Percentiles rank a stretch among this genome's conserved stretches.
These are phyloP conservation scores for Paraphaeosphaeria sporulosa DNA, from an alignment of 2,329 filamentous ascomycete species.

Conservation along the genomic window DNA sequence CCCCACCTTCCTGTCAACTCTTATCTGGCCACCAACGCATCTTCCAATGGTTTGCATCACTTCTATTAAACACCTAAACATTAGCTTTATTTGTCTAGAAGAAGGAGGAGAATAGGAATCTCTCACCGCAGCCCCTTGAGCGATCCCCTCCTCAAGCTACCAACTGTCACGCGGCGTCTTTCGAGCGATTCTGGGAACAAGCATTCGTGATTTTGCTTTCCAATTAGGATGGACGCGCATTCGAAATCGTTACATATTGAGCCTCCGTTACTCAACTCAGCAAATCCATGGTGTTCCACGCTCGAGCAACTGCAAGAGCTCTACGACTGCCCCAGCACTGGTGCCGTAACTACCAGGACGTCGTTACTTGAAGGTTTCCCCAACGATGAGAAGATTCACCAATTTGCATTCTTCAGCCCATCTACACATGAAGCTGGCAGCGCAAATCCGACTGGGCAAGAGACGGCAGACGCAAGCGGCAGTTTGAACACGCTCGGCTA, in stretches of 20 bases:
- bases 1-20: background rate
- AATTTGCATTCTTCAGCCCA: conserved; percentile 71
- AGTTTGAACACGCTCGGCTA: conserved; percentile 77
- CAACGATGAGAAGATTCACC: conserved; percentile 67
- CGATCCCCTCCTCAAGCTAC: background rate
- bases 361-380: conserved; percentile 70
- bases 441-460: conserved; percentile 27
- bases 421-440: conserved; percentile 38
- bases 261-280: conserved; percentile 76
- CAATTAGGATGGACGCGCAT: background rate
- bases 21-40: background rate
- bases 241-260: conserved; percentile 58
- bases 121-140: background rate
- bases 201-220: background rate
- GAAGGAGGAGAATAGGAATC: too few relatives aligned
- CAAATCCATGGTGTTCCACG: conserved; percentile 78
- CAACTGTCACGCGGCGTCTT: background rate
- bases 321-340: conserved; percentile 68
- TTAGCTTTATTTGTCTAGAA: background rate
- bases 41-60: background rate
- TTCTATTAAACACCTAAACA: background rate
- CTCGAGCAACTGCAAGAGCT: conserved; percentile 67
- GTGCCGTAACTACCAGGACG: conserved; percentile 78
- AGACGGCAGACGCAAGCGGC: conserved; percentile 36
- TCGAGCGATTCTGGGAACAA: background rate